phyloP scores from a whole-genome alignment of 2,329 filamentous ascomycete species.

The Colletotrichum sp. region DNA sequence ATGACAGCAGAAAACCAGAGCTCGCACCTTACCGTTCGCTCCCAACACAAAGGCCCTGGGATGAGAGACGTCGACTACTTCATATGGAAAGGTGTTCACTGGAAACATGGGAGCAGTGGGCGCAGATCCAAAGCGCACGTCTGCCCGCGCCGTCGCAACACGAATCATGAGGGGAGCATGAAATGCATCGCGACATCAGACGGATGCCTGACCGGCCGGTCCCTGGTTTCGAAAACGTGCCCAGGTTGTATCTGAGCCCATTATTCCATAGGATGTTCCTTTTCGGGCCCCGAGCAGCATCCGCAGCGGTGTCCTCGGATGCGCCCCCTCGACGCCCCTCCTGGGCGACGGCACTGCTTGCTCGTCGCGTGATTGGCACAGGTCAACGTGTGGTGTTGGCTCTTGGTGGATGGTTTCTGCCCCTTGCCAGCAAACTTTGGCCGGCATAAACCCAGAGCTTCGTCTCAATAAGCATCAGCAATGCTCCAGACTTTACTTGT shows the following conservation, averaged over 20 bases:
- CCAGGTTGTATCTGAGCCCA: conserved; percentile 15
- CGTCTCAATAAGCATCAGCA: conserved; percentile 10
- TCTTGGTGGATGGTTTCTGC: not conserved
- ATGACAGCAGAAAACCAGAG: conserved; percentile 7
- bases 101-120: not conserved
- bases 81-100: conserved; percentile 18
- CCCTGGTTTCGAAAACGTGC: conserved; percentile 22
- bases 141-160: conserved; percentile 15
- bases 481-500: not conserved
- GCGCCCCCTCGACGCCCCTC: not conserved
- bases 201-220: conserved; percentile 18
- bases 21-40: not conserved
- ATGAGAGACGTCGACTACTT: conserved; percentile 12
- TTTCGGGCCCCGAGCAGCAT: conserved; percentile 8
- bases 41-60: not conserved
- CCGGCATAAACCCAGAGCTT: conserved; percentile 19
- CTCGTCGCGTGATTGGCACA: conserved; percentile 11
- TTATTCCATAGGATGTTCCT: not conserved
- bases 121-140: conserved; percentile 15
- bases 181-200: conserved; percentile 18
- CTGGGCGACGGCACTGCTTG: not conserved
- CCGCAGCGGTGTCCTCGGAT: not conserved
- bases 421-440: conserved; percentile 1
- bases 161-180: conserved; percentile 19
- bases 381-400: not conserved